Base-by-base conservation (phyloP, 192 early-diverging fungal species). In the Obelidium mucronatum region DNA sequence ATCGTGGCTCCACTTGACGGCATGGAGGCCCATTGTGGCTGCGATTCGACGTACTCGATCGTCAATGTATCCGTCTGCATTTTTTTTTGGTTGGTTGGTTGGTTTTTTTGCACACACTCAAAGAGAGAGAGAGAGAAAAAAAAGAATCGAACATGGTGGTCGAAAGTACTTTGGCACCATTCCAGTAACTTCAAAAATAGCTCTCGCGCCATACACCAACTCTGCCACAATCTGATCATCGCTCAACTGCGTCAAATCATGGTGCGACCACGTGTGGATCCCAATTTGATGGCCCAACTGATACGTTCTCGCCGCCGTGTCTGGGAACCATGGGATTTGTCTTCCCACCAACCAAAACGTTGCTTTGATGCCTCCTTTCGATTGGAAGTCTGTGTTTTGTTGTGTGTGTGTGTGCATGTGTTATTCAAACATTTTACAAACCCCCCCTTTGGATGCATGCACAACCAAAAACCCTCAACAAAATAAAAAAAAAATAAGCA, bases 141-240 rank as follows among this genome's bases (percentile, higher is more conserved):
- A 53, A 24, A 33, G 66, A 67, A 92, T 87, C 8, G 89, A 89
- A 60, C 87, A 90, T 24, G 91, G 91, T 26, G 89, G 90, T 13
- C 91, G 86, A 81, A 84, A 85, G 58, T 71, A 78, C 4, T 36
- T n/a, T 73, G 87, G 83, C 11, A 61, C 60, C 15, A 59, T 24
- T 34, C 84, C 84, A 34, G 62, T 86, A 42, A 55, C 64, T 13
- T 74, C 26, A 19, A 55, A 48, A 54, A 86, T 85, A 22, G 58
- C 40, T 40, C 60, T 59, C 30, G 87, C 83, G 11, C 87, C 91
- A 85, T 90, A 94, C 63, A 87, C 84, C 24, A 93, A 65, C 78
- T 93, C 91, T 58, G 88, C 89, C 42, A 92, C 77, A 51, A 93
- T 85, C 67, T 92, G 88, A 64, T 87, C 90, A 63, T 91, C 91